Conservation (phyloP, 768 basidiomycete genomes). For the Mycena kentingensis region DNA sequence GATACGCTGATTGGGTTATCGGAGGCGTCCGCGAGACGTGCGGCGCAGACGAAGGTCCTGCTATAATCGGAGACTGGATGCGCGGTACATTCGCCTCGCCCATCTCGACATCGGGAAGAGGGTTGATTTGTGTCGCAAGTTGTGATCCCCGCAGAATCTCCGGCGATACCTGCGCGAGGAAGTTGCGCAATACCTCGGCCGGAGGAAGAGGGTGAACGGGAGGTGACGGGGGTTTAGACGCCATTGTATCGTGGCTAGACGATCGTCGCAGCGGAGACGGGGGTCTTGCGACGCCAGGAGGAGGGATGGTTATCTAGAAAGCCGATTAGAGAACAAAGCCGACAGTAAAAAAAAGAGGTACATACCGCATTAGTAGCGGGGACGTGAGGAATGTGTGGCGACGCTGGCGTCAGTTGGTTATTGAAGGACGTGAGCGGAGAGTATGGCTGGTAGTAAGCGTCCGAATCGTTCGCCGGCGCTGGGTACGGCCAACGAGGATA, state of each 20-base stretch:
- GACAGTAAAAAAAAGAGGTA: background rate
- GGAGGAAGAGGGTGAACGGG: background rate
- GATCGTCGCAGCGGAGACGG: background rate
- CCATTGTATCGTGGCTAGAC: background rate
- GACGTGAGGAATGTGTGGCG: background rate
- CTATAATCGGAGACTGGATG: slow-evolving; percentile 1
- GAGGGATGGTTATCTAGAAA: background rate
- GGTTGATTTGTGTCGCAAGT: background rate
- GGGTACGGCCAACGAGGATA: slow-evolving; percentile 14
- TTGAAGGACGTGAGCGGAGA: slow-evolving; percentile 18
- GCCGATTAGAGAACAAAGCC: background rate
- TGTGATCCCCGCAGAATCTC: background rate
- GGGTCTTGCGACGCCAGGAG: background rate
- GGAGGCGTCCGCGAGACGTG: background rate
- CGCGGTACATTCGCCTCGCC: background rate
- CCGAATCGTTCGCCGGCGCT: background rate
- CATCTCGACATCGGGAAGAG: background rate
- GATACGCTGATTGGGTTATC: background rate
- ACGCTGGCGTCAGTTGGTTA: background rate
- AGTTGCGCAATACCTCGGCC: background rate
- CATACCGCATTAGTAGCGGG: slow-evolving; percentile 1
- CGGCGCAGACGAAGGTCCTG: background rate
- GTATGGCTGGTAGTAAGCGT: slow-evolving; percentile 13
- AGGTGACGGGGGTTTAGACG: background rate
- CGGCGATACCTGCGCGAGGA: background rate